These are phyloP conservation scores for Penicillium sp. DNA, from an alignment of 2,329 filamentous ascomycete species.

Conservation along the genomic window DNA sequence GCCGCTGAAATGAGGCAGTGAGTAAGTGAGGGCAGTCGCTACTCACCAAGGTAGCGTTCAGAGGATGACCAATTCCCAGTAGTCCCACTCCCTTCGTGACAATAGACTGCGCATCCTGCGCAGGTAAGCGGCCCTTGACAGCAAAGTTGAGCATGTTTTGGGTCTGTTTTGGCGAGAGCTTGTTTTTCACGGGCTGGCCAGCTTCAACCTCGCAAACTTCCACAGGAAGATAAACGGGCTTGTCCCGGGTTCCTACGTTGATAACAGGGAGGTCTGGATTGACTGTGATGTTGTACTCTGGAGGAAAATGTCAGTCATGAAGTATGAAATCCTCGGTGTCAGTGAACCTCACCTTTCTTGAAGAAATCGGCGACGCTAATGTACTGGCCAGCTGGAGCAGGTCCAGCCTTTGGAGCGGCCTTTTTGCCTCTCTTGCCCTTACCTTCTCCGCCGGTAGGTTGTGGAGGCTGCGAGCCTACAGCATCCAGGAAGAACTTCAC, in stretches of 20 bases:
- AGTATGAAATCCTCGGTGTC: background rate
- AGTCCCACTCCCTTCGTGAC: conserved; percentile 55
- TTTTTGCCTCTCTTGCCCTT: conserved; percentile 35
- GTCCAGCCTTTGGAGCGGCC: conserved; percentile 30
- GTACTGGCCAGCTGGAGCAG: conserved; percentile 42
- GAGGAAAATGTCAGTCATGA: background rate
- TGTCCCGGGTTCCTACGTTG: conserved; percentile 62
- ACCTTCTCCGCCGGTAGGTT: conserved; percentile 9
- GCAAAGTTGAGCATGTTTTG: conserved; percentile 72
- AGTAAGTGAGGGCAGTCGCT: background rate
- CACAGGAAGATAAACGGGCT: conserved; percentile 66
- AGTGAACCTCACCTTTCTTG: conserved; percentile 37
- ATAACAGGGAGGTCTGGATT: conserved; percentile 59
- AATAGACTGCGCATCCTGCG: conserved; percentile 68
- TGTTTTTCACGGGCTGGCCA: conserved; percentile 65
- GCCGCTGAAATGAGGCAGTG: no score
- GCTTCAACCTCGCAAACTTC: conserved; percentile 66
- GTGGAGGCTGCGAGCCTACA: conserved; percentile 16
- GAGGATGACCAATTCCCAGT: conserved; percentile 57
- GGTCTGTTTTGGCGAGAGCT: conserved; percentile 64
- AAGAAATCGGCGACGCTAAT: conserved; percentile 59
- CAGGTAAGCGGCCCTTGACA: conserved; percentile 59
- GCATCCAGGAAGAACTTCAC: conserved; percentile 58
- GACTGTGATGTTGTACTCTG: conserved; percentile 43
- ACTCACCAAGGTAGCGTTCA: conserved; percentile 50